Evolutionary conservation across 768 basidiomycete genomes (phyloP), one percentile per base, ranked within the genome.

Genomic region (Mycena galericulata): DNA sequence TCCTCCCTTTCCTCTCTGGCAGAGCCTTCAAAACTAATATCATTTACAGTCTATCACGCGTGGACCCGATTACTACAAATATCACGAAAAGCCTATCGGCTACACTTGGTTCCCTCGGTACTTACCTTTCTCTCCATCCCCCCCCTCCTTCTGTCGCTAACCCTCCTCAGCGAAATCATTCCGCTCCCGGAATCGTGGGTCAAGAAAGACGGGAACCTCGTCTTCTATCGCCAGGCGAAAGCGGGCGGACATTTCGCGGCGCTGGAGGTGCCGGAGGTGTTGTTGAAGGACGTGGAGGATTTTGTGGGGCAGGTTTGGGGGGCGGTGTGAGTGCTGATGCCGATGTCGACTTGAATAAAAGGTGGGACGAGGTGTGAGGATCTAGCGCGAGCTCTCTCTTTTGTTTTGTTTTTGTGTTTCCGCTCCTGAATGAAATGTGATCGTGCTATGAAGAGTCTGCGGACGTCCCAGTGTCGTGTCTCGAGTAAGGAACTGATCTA

Each of bases 191-290:
- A 61, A 61, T 61, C 59, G 59, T 61, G 46, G 59, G 34, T 50
- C 59, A 40, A 61, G 46, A 14, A 61, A 50, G 59, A 61, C 26
- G 59, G 46, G 49, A 61, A 61, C 36, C 59, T 61, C 59, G 59
- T 61, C 59, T 61, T 61, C 47, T 61, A 61, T 61, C 59, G 59
- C 20, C 59, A 61, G 50, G 59, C 59, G 34, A 61, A 61, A 49
- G 49, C 59, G 27, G 59, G 59, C 38, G 59, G 59, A 27, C 59
- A 61, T 61, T 61, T 61, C 59, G 59, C 59, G 34, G 59, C 59
- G 22, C 46, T 61, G 47, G 59, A 61, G 36, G 59, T 61, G 46
- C 59, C 59, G 24, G 59, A 61, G 59, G 45, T 61, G 36, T 61
- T 61, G 47, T 61, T 61, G 47, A 61, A 61, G 50, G 47, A 61